Evolutionary conservation across 1,284 basidiomycete genomes (phyloP).

Genomic region (Cutaneotrichosporon sp.): DNA sequence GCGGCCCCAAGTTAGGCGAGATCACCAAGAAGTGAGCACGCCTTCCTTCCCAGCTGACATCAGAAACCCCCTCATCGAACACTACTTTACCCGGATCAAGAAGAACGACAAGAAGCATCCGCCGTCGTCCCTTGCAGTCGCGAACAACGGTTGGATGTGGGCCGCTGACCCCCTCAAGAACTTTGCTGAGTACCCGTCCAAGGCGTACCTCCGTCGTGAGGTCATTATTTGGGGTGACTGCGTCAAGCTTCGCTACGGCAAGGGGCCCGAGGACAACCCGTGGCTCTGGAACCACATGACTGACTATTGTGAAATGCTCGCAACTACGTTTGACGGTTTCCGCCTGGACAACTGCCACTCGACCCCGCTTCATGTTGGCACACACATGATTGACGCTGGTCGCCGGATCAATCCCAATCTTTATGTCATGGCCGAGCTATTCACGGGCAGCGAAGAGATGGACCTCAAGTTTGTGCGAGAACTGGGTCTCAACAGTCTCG

Average conservation of each 20-base stretch:
- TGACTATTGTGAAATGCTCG: slow-evolving; percentile 74
- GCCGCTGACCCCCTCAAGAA: slow-evolving; percentile 88
- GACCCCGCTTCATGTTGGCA: slow-evolving; percentile 90
- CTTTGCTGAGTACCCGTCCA: slow-evolving; percentile 92
- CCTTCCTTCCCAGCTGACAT: neutral
- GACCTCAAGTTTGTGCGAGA: slow-evolving; percentile 84
- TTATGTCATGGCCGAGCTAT: slow-evolving; percentile 94
- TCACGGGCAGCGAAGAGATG: slow-evolving; percentile 92
- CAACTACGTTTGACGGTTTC: slow-evolving; percentile 84
- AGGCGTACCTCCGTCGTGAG: slow-evolving; percentile 89
- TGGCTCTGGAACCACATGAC: slow-evolving; percentile 95
- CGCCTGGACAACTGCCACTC: slow-evolving; percentile 98
- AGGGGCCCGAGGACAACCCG: slow-evolving; percentile 70
- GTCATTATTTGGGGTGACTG: slow-evolving; percentile 98
- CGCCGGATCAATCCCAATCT: slow-evolving; percentile 82
- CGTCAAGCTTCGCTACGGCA: slow-evolving; percentile 92
- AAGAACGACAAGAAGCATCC: slow-evolving; percentile 57
- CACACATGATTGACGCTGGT: slow-evolving; percentile 83
- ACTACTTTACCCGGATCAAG: slow-evolving; percentile 80
- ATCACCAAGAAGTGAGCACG: slow-evolving; percentile 65
- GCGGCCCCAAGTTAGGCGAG: slow-evolving; percentile 78
- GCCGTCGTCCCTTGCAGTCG: slow-evolving; percentile 68
- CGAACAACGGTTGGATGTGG: slow-evolving; percentile 99
- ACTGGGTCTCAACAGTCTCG: slow-evolving; percentile 83
- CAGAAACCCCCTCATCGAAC: slow-evolving; percentile 76